Conservation (phyloP, 306 rosid genomes). For the Erythrophleum fordii region DNA sequence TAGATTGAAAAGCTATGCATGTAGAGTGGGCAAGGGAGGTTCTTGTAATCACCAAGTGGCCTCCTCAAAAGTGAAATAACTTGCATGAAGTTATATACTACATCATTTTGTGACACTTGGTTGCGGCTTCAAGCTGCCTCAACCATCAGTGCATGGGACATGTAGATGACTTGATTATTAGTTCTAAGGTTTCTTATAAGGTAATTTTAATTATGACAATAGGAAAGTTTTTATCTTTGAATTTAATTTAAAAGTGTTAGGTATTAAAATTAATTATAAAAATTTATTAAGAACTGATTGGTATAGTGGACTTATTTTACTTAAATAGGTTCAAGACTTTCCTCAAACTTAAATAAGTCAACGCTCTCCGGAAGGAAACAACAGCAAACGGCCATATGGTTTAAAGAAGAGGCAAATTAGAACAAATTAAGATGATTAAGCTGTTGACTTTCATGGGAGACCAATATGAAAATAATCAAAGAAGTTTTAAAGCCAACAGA, state of each 20-base stretch:
- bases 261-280: background rate
- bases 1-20: background rate
- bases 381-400: background rate
- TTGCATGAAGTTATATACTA: background rate
- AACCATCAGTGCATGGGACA: constrained; percentile 12
- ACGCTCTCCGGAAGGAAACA: background rate
- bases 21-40: background rate
- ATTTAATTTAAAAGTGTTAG: background rate
- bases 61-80: constrained; percentile 14
- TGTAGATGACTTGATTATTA: background rate
- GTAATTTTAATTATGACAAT: background rate
- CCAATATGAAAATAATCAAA: background rate
- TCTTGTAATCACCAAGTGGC: background rate
- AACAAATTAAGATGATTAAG: background rate
- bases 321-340: background rate
- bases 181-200: background rate
- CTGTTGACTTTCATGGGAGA: background rate
- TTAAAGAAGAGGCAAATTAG: background rate
- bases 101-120: constrained; percentile 3
- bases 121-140: constrained; percentile 6
- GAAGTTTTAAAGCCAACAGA: background rate
- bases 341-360: too few relatives aligned
- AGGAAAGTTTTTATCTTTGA: background rate
- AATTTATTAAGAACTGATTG: background rate
- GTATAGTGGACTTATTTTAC: background rate